These are phyloP conservation scores for Phytophthora crassamura DNA, from an alignment of 352 stramenopile species.

Conservation along the genomic window DNA sequence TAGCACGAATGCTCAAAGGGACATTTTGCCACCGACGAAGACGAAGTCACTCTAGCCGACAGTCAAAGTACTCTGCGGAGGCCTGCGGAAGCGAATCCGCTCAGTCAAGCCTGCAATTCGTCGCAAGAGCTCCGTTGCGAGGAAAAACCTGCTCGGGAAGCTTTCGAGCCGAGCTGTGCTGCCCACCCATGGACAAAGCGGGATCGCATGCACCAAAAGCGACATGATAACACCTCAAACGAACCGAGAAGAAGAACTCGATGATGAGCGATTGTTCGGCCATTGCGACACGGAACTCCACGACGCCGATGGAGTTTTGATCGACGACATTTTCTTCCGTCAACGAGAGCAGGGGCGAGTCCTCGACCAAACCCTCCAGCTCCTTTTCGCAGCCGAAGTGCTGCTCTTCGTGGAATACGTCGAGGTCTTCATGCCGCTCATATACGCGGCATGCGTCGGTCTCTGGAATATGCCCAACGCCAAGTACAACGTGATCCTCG, in stretches of 20 bases:
- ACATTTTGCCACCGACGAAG: neutral
- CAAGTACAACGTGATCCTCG: slow-evolving; percentile 29
- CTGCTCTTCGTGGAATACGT: slow-evolving; percentile 43
- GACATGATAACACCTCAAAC: neutral
- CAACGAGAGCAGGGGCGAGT: slow-evolving; percentile 15
- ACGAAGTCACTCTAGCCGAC: no score
- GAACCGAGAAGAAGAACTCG: neutral
- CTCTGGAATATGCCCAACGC: slow-evolving; percentile 21
- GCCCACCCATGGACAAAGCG: neutral
- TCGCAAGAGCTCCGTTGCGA: slow-evolving; percentile 5
- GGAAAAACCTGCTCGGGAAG: slow-evolving; percentile 4
- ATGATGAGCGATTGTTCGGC: slow-evolving; percentile 9
- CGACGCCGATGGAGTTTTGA: neutral
- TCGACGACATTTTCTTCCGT: slow-evolving; percentile 18
- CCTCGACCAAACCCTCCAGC: slow-evolving; percentile 21
- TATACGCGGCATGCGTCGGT: slow-evolving; percentile 32
- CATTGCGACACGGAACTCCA: slow-evolving; percentile 6
- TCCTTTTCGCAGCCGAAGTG: slow-evolving; percentile 36
- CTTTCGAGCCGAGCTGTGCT: slow-evolving; percentile 1
- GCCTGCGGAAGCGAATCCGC: neutral
- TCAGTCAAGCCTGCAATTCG: neutral
- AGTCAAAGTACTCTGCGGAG: neutral
- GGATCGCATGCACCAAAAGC: slow-evolving; percentile 1
- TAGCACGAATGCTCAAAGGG: neutral
- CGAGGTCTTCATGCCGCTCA: slow-evolving; percentile 37